Conservation (phyloP, 1,284 basidiomycete species). For the Cryptococcus floricola region DNA sequence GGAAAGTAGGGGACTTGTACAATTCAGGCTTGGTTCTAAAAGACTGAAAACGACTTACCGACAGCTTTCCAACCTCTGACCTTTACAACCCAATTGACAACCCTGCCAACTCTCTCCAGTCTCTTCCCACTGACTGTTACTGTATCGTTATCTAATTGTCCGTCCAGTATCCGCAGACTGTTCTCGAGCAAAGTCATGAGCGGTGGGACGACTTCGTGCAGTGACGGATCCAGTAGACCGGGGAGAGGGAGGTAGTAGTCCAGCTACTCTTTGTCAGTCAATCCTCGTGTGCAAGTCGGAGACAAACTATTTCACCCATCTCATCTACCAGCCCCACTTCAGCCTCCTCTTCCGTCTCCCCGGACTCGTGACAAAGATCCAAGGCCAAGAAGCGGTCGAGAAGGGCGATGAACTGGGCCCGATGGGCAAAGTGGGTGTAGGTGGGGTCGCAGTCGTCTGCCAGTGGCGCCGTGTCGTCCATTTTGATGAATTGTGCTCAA, state of each 20-base stretch:
- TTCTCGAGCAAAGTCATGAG: slow-evolving; percentile 64
- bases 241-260: slow-evolving; percentile 89
- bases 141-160: slow-evolving; percentile 16
- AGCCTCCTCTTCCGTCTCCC: slow-evolving; percentile 51
- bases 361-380: slow-evolving; percentile 53
- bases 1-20: slow-evolving; percentile 52
- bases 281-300: not conserved
- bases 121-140: slow-evolving; percentile 7
- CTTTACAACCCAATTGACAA: slow-evolving; percentile 83
- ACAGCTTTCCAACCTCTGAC: slow-evolving; percentile 89
- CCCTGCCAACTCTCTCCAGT: slow-evolving; percentile 50
- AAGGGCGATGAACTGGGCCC: slow-evolving; percentile 57
- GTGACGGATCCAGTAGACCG: slow-evolving; percentile 89
- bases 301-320: slow-evolving; percentile 44
- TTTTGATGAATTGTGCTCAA: not conserved
- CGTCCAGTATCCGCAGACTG: slow-evolving; percentile 55
- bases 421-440: slow-evolving; percentile 47
- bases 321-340: slow-evolving; percentile 54
- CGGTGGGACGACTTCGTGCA: slow-evolving; percentile 77
- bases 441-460: slow-evolving; percentile 45
- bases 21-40: not conserved
- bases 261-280: slow-evolving; percentile 56
- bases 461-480: slow-evolving; percentile 8
- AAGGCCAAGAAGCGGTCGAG: slow-evolving; percentile 57
- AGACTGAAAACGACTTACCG: slow-evolving; percentile 56